Base-by-base conservation (phyloP, 208 protist species). In the Angomonas ambiguus region DNA sequence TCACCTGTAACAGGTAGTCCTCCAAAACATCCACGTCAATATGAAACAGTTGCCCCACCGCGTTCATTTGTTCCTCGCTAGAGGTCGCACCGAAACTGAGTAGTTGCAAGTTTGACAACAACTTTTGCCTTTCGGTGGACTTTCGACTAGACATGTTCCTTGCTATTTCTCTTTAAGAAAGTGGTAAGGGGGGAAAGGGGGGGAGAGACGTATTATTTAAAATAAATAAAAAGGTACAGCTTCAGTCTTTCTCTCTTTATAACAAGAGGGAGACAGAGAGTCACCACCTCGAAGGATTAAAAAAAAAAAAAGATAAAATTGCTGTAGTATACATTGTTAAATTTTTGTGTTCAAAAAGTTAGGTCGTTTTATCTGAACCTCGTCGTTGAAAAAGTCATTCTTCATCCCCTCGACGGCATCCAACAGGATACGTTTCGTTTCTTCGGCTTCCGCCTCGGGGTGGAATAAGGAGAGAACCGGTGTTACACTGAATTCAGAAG, bases 1-100 rank as follows among this genome's bases (percentile, higher is more conserved):
- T 78, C n/a, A 96, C 72, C 68, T 96, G 91, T 32, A 93, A 72
- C 18, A 94, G 75, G 35, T 73, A 84, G 38, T 91, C 80, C 72
- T 94, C 85, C 11, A 94, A 41, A 2, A 69, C 66, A n/a, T 56
- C 28, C 0, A 93, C 38, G 18, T 81, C 63, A 6, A 70, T 79
- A 2, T 83, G 79, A 62, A 87, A 91, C 4, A 96, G 69, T 59
- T 80, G 64, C n/a, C 72, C 68, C 2, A 93, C 66, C n/a, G 83
- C 31, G 27, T 49, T 42, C 48, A 83, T 61, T 45, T 85, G 75
- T 63, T 92, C 77, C 32, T 71, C 76, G 10, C 20, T 24, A 3
- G 81, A 77, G 13, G 49, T 69, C 45, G n/a, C 72, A 51, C 33
- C 63, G 69, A 55, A 59, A 13, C 69, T 72, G 27, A 93, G 63